Base-by-base conservation (phyloP, 305 asterid genomes). In the Solanum aculeatissimum region DNA sequence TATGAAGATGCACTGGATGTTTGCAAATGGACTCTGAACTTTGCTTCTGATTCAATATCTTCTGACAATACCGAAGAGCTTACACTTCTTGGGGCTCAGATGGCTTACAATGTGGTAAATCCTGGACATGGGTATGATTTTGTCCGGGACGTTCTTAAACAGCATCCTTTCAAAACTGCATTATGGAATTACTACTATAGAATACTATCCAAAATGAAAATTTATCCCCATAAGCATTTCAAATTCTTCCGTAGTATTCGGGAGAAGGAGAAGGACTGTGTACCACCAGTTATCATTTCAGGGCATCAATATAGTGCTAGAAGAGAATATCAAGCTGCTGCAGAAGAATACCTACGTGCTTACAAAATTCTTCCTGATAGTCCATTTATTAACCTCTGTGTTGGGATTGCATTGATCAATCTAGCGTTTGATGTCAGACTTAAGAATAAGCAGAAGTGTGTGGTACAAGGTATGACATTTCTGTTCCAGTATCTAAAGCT, bases 161-260 rank as follows among this genome's bases (percentile, higher is more conserved):
- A 87, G 68, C 93, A 85, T 86, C 99, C 99, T 84, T 84, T 87
- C 87, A 94, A 95, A 93, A 87, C 90, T 84, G 87, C 97, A 86
- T 96, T 94, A 32, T 94, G 99, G 99, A 93, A 89, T 86, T 94
- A 92, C 93, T 95, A 91, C 92, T 94, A 92, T 81, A 94, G 90
- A 92, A 94, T 92, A 84, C 88, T 93, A 80, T 84, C 90, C 47
- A 93, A 94, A 81, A 16, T 68, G 40, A 86, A 86, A 32, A 89
- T 87, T 82, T 85, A 90, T 71, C 74, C 85, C n/a, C 82, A 91
- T 32, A 91, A 81, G 90, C 93, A 89, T 89, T 88, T 86, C 90
- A 92, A 91, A 88, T 91, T 94, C 86, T 89, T 94, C 58, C 93
- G 86, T 71, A 82, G 54, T 84, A 88, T 91, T 93, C 90, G 90